phyloP scores from a whole-genome alignment of 495 filamentous ascomycete species.

The Acidiella bohemica region DNA sequence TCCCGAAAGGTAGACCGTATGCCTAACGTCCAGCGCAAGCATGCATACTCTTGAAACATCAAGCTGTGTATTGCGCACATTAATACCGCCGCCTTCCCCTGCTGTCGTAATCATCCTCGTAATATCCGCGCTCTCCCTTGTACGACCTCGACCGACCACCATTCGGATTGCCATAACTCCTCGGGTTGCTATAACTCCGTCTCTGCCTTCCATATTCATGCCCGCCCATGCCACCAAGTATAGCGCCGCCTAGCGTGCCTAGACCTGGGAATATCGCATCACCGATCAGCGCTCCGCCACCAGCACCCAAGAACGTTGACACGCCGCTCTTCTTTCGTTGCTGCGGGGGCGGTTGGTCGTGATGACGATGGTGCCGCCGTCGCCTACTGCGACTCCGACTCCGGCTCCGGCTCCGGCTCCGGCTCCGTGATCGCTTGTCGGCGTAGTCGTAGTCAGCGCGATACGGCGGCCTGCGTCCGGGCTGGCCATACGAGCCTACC shows the following conservation, averaged over 20 bases:
- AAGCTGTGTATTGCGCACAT: too few species aligned
- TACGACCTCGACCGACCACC: too few species aligned
- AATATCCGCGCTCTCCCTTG: too few species aligned
- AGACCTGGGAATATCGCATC: constrained; percentile 29
- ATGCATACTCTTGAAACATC: too few species aligned
- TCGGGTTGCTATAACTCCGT: constrained; percentile 7
- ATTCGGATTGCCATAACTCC: too few species aligned
- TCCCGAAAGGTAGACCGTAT: too few species aligned
- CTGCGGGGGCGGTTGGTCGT: constrained; percentile 1
- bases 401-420: constrained; percentile 5
- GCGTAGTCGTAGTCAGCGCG: neutral
- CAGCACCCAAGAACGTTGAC: constrained; percentile 26
- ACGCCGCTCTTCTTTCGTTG: constrained; percentile 15
- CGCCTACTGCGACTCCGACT: neutral
- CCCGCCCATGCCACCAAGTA: constrained; percentile 26
- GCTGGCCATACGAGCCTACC: neutral
- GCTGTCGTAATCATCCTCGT: too few species aligned
- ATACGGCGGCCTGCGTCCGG: neutral
- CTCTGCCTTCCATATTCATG: constrained; percentile 25
- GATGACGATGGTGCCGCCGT: constrained; percentile 6
- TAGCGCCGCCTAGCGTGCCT: constrained; percentile 23
- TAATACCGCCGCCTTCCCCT: too few species aligned
- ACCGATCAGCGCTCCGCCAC: constrained; percentile 25
- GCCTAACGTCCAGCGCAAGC: too few species aligned
- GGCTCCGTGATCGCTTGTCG: neutral